phyloP scores from a whole-genome alignment of 768 basidiomycete genomes.

The Plicaturopsis crispa region DNA sequence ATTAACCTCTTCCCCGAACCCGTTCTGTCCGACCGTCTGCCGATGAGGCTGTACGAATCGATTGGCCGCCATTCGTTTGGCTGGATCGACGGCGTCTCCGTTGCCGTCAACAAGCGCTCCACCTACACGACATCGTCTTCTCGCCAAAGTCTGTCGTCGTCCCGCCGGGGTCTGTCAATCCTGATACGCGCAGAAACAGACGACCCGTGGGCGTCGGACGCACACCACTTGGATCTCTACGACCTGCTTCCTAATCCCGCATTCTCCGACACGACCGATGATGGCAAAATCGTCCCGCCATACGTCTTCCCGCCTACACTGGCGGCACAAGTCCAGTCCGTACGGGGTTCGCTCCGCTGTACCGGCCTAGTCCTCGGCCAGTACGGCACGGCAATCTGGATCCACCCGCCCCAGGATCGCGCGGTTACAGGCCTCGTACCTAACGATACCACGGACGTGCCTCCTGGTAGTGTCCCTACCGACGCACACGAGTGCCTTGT shows the following conservation, averaged over 20 bases:
- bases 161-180: no score
- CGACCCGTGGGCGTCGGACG: constrained; percentile 49
- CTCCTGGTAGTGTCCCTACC: constrained; percentile 6
- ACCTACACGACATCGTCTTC: no score
- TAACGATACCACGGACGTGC: constrained; percentile 12
- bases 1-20: constrained; percentile 49
- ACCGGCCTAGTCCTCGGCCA: constrained; percentile 44
- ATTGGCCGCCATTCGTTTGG: constrained; percentile 48
- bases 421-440: constrained; percentile 29
- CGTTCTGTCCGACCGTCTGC: constrained; percentile 16
- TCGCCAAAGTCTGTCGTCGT: no score
- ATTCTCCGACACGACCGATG: constrained; percentile 8
- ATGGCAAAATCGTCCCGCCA: constrained; percentile 11
- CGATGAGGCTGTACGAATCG: constrained; percentile 26
- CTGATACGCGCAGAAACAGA: constrained; percentile 52
- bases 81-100: constrained; percentile 57
- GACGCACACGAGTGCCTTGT: constrained; percentile 35
- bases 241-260: constrained; percentile 30
- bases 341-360: constrained; percentile 47
- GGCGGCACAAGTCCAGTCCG: constrained; percentile 26
- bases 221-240: constrained; percentile 46
- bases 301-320: constrained; percentile 45
- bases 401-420: constrained; percentile 47
- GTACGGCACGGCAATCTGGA: constrained; percentile 55
- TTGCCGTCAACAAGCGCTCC: constrained; percentile 14